Conservation (phyloP, 2,329 filamentous ascomycete genomes). For the Stagonosporopsis tanaceti region DNA sequence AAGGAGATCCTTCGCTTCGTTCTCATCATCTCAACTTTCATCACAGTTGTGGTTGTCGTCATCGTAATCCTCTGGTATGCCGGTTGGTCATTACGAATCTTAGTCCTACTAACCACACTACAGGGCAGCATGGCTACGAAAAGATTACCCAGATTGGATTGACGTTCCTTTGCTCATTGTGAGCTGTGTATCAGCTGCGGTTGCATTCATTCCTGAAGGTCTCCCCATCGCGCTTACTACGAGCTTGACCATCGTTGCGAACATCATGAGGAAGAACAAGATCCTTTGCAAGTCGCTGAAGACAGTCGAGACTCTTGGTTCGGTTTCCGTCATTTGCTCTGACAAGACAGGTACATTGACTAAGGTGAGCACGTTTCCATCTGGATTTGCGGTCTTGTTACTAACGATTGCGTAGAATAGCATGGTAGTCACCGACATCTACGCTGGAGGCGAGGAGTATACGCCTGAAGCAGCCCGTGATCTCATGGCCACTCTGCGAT, state of each 20-base stretch:
- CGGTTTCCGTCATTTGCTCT: slow-evolving; percentile 76
- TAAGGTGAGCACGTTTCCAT: slow-evolving; percentile 34
- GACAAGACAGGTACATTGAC: slow-evolving; percentile 80
- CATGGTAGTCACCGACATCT: slow-evolving; percentile 76
- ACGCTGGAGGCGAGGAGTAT: slow-evolving; percentile 63
- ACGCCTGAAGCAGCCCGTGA: slow-evolving; percentile 60
- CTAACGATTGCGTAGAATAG: slow-evolving; percentile 61
- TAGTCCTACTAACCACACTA: slow-evolving; percentile 8
- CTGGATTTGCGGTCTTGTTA: no score
- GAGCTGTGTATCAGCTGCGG: slow-evolving; percentile 65
- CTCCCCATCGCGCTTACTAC: slow-evolving; percentile 54
- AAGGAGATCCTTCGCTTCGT: slow-evolving; percentile 78
- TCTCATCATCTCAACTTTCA: slow-evolving; percentile 71
- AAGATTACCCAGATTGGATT: slow-evolving; percentile 73
- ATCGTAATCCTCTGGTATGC: slow-evolving; percentile 71
- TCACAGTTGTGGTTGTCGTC: slow-evolving; percentile 69
- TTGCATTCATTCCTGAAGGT: slow-evolving; percentile 77
- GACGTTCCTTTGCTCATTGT: slow-evolving; percentile 76
- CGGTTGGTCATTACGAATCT: slow-evolving; percentile 3
- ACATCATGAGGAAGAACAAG: slow-evolving; percentile 78
- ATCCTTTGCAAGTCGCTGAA: slow-evolving; percentile 82
- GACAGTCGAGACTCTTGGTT: slow-evolving; percentile 78
- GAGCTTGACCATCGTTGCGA: slow-evolving; percentile 77
- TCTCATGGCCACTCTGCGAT: slow-evolving; percentile 35
- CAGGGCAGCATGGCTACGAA: slow-evolving; percentile 75